These are phyloP conservation scores for Coemansia sp. DNA, from an alignment of 192 early-diverging fungal genomes.

Conservation along the genomic window DNA sequence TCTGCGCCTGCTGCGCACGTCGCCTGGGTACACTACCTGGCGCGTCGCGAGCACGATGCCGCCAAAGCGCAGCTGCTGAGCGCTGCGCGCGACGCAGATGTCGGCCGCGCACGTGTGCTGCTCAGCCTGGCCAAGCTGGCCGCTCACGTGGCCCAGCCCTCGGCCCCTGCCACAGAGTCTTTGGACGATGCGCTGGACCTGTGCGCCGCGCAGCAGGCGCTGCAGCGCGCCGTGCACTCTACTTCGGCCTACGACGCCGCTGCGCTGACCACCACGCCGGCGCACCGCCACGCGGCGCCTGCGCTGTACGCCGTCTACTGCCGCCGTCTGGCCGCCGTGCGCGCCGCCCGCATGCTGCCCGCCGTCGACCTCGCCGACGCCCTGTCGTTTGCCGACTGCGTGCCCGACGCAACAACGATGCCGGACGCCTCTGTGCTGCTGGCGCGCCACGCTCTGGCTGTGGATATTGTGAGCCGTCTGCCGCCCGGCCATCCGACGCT, in stretches of 20 bases:
- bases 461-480: conserved; percentile 40
- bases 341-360: conserved; percentile 16
- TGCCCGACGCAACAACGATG: neutral
- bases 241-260: conserved; percentile 19
- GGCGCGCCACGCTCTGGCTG: conserved; percentile 30
- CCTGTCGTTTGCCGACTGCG: conserved; percentile 32
- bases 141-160: neutral
- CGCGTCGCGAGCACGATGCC: conserved; percentile 27
- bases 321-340: conserved; percentile 22
- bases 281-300: conserved; percentile 28
- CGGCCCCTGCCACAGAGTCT: no score
- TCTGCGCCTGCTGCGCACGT: conserved; percentile 7
- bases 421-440: conserved; percentile 1
- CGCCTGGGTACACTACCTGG: conserved; percentile 47
- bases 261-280: conserved; percentile 33
- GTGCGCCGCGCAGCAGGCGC: conserved; percentile 39
- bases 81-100: conserved; percentile 29
- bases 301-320: conserved; percentile 33
- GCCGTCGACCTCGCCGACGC: conserved; percentile 34
- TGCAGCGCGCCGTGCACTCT: neutral
- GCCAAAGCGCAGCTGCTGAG: conserved; percentile 31
- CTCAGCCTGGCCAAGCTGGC: conserved; percentile 47
- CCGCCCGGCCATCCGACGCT: conserved; percentile 17
- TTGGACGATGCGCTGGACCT: conserved; percentile 44
- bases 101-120: conserved; percentile 30